Base-by-base conservation (phyloP, 2,329 filamentous ascomycete species). In the Trichoderma sp. region DNA sequence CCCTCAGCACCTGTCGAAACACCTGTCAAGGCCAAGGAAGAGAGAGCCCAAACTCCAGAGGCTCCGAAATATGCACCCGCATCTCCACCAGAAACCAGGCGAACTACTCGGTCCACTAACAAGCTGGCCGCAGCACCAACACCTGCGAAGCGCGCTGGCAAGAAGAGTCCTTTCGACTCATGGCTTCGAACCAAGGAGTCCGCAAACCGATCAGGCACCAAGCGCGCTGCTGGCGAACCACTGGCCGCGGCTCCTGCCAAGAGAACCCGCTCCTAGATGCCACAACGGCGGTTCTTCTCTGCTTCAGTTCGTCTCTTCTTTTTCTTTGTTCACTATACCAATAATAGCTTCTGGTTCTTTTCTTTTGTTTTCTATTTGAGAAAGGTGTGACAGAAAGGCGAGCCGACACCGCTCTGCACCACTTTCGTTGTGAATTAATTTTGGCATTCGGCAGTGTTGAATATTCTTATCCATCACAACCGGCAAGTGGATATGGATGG, bases 181-280 rank as follows among this genome's bases (percentile, higher is more conserved):
- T 93, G 90, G 90, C 86, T 83, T 72, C 87, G 89, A 69, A 88
- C 87, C 73, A 93, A 93, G 83, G 81, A 78, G 72, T 79, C 73
- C 78, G 70, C 82, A 77, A 71, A 86, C 84, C 79, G 82, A 81
- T 74, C 80, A 31, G 75, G 79, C 29, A 72, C 78, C 60, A 86
- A 86, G 77, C 81, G 83, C 70, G 74, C 75, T 29, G 79, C 74
- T 49, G 61, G 29, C 40, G 79, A 80, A 8, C 75, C 71, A n/a
- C 73, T 80, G 24, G 72, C 73, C 29, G 71, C 77, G 4, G 70
- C 74, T 33, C 72, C 74, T 33, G 69, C 79, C 29, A 82, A 82
- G 75, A 79, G 81, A 67, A 75, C 75, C 55, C 80, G 81, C 29
- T 75, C 76, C 56, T 82, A 72, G 73, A 55, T n/a, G 40, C 31